Evolutionary conservation across 2,329 filamentous ascomycete genomes (phyloP), one percentile per base, ranked within the genome.

Genomic region (Ascochyta fabae): DNA sequence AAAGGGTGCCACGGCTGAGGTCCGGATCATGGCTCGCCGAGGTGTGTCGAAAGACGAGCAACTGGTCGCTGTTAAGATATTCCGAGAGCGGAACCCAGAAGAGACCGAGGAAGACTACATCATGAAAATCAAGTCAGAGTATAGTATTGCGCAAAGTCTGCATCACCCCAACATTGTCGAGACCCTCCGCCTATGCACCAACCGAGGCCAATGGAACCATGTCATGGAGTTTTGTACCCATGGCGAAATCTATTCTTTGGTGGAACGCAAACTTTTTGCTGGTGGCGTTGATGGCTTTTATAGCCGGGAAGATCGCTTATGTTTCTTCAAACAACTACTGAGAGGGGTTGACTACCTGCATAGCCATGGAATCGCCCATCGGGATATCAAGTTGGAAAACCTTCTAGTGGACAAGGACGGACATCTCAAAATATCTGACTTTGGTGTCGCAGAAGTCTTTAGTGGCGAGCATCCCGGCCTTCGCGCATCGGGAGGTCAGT

Each of bases 191-290:
- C 81, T 96, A 6, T 95, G 91, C 78, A 76, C 84, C 13, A 84
- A 92, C 64, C 84, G 87, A 64, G 86, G 85, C 29, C 86, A 88
- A 35, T 96, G 90, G 89, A 93, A 92, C 72, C 91, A 96, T 72
- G 91, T 96, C 52, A 96, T 96, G 92, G 91, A 96, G 72, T 96
- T 90, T 73, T 96, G 92, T 78, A 83, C 86, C 3, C 86, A 91
- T 64, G 92, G 92, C 41, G 92, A 96, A 69, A 79, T 96, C 6
- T 94, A 89, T 73, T 82, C 83, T 59, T 79, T 96, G 12, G 88
- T 96, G 35, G 84, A 88, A 61, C 88, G 72, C 22, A 75, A 74
- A 36, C 60, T 77, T n/a, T 78, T 78, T 48, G 71, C 88, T 72
- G 84, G 84, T 31, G 67, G 66, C 3, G 53, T 60, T 1, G 88